phyloP scores from a whole-genome alignment of 345 rosid genomes.

The Euphorbia pulcherrima region DNA sequence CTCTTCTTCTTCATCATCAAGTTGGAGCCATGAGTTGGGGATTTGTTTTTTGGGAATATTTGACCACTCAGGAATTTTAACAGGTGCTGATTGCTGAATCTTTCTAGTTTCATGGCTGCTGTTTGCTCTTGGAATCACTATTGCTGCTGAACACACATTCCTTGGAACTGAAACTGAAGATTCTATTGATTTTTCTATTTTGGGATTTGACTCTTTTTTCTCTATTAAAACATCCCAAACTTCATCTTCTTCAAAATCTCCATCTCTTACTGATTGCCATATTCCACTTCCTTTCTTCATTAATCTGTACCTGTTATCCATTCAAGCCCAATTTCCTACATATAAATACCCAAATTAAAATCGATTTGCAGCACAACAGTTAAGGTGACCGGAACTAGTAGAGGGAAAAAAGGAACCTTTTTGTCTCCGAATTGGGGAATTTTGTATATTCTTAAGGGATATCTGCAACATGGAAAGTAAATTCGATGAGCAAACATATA shows the following conservation, averaged over 20 bases:
- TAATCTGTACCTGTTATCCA: constrained; percentile 28
- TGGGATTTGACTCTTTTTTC: constrained; percentile 24
- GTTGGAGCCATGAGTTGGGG: constrained; percentile 19
- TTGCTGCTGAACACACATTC: constrained; percentile 41
- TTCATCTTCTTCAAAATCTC: constrained; percentile 40
- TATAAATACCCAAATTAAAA: neutral
- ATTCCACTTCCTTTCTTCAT: constrained; percentile 18
- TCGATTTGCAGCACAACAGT: neutral
- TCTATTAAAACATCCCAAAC: constrained; percentile 41
- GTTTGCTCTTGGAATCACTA: constrained; percentile 43
- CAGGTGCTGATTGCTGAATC: constrained; percentile 61
- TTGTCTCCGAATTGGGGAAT: constrained; percentile 7
- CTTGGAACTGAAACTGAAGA: constrained; percentile 29
- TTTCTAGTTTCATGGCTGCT: constrained; percentile 26
- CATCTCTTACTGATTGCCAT: constrained; percentile 37
- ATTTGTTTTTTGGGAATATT: constrained; percentile 32
- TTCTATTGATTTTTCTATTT: constrained; percentile 16
- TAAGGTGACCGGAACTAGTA: neutral
- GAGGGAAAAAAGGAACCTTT: constrained; percentile 25
- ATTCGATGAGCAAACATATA: neutral
- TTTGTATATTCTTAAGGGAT: constrained; percentile 16
- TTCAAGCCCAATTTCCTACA: constrained; percentile 3
- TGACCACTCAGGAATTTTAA: constrained; percentile 73
- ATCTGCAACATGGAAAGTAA: constrained; percentile 34
- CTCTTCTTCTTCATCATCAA: constrained; percentile 14